Conservation (phyloP, 768 basidiomycete genomes). For the Hortiboletus campestris region DNA sequence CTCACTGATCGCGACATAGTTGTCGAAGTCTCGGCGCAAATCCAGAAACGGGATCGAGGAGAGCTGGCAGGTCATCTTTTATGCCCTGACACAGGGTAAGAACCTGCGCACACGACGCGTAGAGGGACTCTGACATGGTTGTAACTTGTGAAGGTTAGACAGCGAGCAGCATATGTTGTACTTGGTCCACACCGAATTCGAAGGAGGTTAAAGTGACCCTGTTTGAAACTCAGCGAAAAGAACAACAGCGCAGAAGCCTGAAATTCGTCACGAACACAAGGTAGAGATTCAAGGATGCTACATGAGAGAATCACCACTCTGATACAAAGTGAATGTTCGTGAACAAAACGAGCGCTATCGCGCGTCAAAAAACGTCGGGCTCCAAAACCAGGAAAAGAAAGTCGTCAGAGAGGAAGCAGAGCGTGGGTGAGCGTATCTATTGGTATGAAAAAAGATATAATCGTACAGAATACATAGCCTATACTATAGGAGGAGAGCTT, state of each 20-base stretch:
- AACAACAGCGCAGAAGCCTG: too few species aligned
- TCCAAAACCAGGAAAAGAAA: neutral
- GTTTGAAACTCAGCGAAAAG: neutral
- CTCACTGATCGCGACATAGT: slow-evolving; percentile 58
- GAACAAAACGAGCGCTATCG: neutral
- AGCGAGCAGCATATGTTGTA: neutral
- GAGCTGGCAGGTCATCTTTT: slow-evolving; percentile 52
- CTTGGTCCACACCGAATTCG: neutral
- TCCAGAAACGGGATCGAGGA: slow-evolving; percentile 65
- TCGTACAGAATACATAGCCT: too few species aligned
- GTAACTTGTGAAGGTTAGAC: neutral
- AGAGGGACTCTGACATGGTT: slow-evolving; percentile 42
- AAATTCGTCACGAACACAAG: too few species aligned
- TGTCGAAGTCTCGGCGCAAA: slow-evolving; percentile 64
- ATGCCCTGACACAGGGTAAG: slow-evolving; percentile 56
- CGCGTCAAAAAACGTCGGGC: neutral
- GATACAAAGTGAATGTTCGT: neutral
- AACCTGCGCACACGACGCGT: slow-evolving; percentile 66
- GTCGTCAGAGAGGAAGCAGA: too few species aligned
- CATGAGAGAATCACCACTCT: too few species aligned
- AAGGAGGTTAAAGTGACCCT: neutral
- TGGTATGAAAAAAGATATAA: too few species aligned
- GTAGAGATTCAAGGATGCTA: too few species aligned
- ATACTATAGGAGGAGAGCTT: too few species aligned
- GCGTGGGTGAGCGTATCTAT: too few species aligned